These are phyloP conservation scores for Exophiala oligosperma DNA, from an alignment of 2,329 filamentous ascomycete species.

Conservation along the genomic window DNA sequence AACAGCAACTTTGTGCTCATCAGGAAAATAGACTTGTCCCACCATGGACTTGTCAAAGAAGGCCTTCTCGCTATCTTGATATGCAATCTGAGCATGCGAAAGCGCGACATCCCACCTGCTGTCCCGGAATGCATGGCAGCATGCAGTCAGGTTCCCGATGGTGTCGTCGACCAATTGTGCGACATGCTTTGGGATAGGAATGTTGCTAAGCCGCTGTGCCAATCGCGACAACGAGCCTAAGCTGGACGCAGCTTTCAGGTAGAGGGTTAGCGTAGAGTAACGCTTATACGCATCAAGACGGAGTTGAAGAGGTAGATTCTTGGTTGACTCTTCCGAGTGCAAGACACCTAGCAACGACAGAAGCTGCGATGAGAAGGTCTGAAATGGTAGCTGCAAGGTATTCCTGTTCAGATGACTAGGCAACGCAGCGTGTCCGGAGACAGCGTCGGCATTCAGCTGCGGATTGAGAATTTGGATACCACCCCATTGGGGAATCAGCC, in stretches of 20 bases:
- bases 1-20: slow-evolving; percentile 96
- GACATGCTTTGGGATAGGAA: slow-evolving; percentile 85
- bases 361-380: slow-evolving; percentile 88
- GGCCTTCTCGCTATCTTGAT: slow-evolving; percentile 84
- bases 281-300: slow-evolving; percentile 81
- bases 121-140: slow-evolving; percentile 68
- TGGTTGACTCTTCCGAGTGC: slow-evolving; percentile 1
- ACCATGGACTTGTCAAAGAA: slow-evolving; percentile 99
- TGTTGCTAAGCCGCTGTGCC: slow-evolving; percentile 78
- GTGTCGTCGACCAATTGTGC: slow-evolving; percentile 81
- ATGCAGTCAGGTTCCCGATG: slow-evolving; percentile 66
- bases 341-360: slow-evolving; percentile 85
- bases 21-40: slow-evolving; percentile 95
- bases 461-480: slow-evolving; percentile 69
- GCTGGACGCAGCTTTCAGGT: slow-evolving; percentile 88
- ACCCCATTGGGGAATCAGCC: slow-evolving; percentile 97
- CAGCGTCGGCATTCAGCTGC: slow-evolving; percentile 33
- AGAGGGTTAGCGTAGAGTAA: slow-evolving; percentile 79
- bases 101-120: slow-evolving; percentile 67
- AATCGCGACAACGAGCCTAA: slow-evolving; percentile 89
- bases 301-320: slow-evolving; percentile 68
- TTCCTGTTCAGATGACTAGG: slow-evolving; percentile 59
- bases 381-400: slow-evolving; percentile 74
- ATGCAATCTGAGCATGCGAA: slow-evolving; percentile 78
- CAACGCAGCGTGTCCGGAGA: slow-evolving; percentile 14